phyloP scores from a whole-genome alignment of 202 grass and related monocot genomes.

The Setaria italica region DNA sequence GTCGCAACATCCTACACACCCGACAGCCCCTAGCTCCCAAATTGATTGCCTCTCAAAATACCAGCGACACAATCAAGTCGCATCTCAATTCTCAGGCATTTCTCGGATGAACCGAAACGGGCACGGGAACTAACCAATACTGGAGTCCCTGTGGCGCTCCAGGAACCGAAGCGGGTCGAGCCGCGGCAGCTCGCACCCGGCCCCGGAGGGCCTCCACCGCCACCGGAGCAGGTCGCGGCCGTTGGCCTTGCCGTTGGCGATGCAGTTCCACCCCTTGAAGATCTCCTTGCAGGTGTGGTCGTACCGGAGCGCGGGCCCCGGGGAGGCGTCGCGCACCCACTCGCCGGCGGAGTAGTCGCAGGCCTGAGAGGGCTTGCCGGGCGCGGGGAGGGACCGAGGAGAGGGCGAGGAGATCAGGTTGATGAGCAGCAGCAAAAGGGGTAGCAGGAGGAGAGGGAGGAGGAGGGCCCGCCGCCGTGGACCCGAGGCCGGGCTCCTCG shows the following conservation, averaged over 20 bases:
- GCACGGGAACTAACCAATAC: constrained; percentile 58
- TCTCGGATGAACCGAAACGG: neutral
- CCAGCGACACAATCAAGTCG: neutral
- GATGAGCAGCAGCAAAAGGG: constrained; percentile 10
- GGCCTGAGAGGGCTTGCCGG: constrained; percentile 15
- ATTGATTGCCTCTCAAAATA: neutral
- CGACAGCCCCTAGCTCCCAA: neutral
- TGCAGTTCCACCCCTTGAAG: constrained; percentile 96
- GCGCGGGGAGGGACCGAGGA: neutral
- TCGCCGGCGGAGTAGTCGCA: constrained; percentile 73
- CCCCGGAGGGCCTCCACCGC: constrained; percentile 63
- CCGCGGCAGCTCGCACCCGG: constrained; percentile 56
- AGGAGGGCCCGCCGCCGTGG: constrained; percentile 34
- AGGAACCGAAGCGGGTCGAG: constrained; percentile 72
- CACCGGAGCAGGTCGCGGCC: constrained; percentile 62
- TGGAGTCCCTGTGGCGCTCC: constrained; percentile 62
- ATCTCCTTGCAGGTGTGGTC: constrained; percentile 85
- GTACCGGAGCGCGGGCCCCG: constrained; percentile 49
- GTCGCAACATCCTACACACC: neutral
- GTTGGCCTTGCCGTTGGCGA: constrained; percentile 74
- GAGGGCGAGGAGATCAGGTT: neutral
- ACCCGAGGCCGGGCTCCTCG: constrained; percentile 28
- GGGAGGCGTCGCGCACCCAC: constrained; percentile 58
- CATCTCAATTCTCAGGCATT: constrained; percentile 12
- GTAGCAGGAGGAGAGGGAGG: neutral